Base-by-base conservation (phyloP, 192 early-diverging fungal species). In the Spinellus fusiger region DNA sequence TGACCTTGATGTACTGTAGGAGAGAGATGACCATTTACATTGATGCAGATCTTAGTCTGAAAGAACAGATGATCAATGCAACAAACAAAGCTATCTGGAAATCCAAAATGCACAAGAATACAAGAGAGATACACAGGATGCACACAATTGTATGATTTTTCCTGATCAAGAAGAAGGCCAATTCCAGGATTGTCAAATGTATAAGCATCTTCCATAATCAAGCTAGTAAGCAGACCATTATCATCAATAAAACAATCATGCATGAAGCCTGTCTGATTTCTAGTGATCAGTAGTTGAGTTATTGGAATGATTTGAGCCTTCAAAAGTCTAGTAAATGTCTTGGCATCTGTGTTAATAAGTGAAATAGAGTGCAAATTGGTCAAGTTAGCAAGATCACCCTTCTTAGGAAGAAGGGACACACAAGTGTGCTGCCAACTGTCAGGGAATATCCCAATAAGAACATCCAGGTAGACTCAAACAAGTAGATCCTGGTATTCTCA, bases 21-120 rank as follows among this genome's bases (percentile, higher is more conserved):
- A 7, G 32, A 33, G 2, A 65, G 2, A 5, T 27, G 40, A 1
- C 65, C 65, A 27, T 73, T 73, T 28, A 73, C 56, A n/a, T 54
- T 62, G 1, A 72, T 40, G 0, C n/a, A 7, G 0, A 65, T 51
- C 3, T 49, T 6, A 0, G 68, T 70, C 7, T 3, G 10, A 34
- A 75, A 75, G 38, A 70, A 75, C 0, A 75, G 61, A 16, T 0
- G 0, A 18, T 5, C 27, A 26, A 47, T 58, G 34, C 33, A 58
- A 7, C 25, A 22, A 16, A 34, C 22, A 8, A 55, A n/a, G 29
- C 44, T 26, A 18, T 22, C 2, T 15, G 65, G 64, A 31, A 60
- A 70, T 4, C 57, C 40, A 49, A 59, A 70, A 13, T 6, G 5
- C 7, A 29, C 7, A 1, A 70, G 68, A 8, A 70, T 57, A 1